phyloP scores from a whole-genome alignment of 306 rosid genomes.

The Dryas alaskensis region DNA sequence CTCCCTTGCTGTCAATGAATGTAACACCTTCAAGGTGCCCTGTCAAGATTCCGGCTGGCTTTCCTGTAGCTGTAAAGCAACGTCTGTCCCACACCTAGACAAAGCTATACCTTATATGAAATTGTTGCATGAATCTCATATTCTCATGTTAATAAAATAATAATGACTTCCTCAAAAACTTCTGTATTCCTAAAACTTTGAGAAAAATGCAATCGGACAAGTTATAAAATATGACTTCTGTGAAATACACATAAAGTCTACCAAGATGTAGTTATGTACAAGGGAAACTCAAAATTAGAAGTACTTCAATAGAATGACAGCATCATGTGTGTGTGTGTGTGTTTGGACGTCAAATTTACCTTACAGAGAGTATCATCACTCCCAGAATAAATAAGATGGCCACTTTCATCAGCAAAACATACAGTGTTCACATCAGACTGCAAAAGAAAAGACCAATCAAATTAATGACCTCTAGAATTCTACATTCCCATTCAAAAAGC shows the following conservation, averaged over 20 bases:
- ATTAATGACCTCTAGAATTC: neutral
- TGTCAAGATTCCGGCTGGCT: slow-evolving; percentile 72
- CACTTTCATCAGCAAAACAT: slow-evolving; percentile 89
- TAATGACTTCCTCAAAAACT: neutral
- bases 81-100: slow-evolving; percentile 96
- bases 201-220: neutral
- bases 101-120: slow-evolving; percentile 21
- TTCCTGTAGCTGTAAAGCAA: slow-evolving; percentile 55
- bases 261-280: neutral
- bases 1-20: slow-evolving; percentile 84
- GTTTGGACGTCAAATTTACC: slow-evolving; percentile 38
- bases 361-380: slow-evolving; percentile 89
- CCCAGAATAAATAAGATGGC: slow-evolving; percentile 89
- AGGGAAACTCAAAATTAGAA: neutral
- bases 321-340: no score
- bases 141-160: neutral
- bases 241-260: neutral
- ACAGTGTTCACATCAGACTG: slow-evolving; percentile 95
- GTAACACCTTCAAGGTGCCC: slow-evolving; percentile 91
- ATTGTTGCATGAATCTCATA: neutral
- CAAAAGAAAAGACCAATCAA: slow-evolving; percentile 33
- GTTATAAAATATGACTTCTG: neutral
- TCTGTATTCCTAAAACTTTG: neutral
- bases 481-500: slow-evolving; percentile 5
- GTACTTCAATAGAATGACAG: neutral